These are phyloP conservation scores for Tetrapisispora fleetii DNA, from an alignment of 805 yeast species.

Conservation along the genomic window DNA sequence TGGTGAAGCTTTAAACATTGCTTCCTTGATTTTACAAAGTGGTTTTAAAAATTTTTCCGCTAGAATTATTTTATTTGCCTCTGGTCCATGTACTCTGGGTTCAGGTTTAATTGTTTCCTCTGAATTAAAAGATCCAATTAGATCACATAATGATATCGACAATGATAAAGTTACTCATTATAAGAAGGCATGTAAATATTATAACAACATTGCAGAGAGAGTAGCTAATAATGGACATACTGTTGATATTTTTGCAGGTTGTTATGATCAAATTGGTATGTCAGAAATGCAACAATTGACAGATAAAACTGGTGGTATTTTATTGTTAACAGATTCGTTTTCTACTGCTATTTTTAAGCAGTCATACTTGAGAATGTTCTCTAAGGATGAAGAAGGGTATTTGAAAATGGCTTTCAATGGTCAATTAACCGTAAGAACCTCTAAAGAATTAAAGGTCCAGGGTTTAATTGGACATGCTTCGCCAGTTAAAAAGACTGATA, in stretches of 20 bases:
- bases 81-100: conserved; percentile 87
- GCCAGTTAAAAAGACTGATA: conserved; percentile 50
- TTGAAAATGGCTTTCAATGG: conserved; percentile 86
- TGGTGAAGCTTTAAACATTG: conserved; percentile 81
- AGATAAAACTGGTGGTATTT: conserved; percentile 78
- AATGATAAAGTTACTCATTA: conserved; percentile 78
- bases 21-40: conserved; percentile 67
- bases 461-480: conserved; percentile 90
- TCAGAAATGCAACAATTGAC: conserved; percentile 81
- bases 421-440: conserved; percentile 72
- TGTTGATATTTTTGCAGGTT: conserved; percentile 83
- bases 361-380: conserved; percentile 74
- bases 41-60: conserved; percentile 79
- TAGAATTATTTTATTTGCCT: conserved; percentile 77
- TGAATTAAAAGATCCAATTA: conserved; percentile 84
- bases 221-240: conserved; percentile 66
- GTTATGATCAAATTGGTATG: conserved; percentile 91
- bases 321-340: conserved; percentile 83
- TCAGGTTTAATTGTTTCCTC: conserved; percentile 90
- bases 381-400: conserved; percentile 75
- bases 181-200: conserved; percentile 72
- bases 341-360: conserved; percentile 89
- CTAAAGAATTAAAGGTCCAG: conserved; percentile 74
- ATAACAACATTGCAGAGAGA: conserved; percentile 59
- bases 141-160: conserved; percentile 93